Conservation (phyloP, 768 basidiomycete species). For the Hortiboletus campestris region DNA sequence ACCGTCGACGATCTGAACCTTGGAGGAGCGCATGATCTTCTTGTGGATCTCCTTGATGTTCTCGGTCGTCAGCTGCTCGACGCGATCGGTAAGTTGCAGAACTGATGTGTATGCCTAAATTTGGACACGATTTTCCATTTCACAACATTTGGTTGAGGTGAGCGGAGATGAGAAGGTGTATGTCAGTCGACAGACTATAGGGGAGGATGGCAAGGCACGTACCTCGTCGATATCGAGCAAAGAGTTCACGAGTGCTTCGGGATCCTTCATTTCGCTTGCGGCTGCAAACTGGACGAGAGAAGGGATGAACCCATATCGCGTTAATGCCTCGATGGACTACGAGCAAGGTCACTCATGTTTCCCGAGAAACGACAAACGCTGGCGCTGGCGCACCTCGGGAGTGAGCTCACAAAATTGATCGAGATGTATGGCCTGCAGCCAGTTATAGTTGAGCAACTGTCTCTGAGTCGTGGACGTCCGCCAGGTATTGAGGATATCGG, state of each 20-base stretch:
- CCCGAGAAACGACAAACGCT: neutral
- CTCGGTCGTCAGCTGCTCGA: conserved; percentile 28
- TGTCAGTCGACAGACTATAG: neutral
- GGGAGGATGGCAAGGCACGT: neutral
- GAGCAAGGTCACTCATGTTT: neutral
- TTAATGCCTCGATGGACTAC: conserved; percentile 28
- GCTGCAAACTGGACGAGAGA: conserved; percentile 23
- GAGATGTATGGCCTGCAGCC: conserved; percentile 29
- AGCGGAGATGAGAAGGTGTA: neutral
- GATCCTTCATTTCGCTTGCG: conserved; percentile 25
- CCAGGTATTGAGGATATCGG: conserved; percentile 30
- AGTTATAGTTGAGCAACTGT: conserved; percentile 31
- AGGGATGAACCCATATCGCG: conserved; percentile 25
- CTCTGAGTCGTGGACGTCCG: conserved; percentile 21
- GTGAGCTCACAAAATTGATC: conserved; percentile 27
- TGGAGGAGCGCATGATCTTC: conserved; percentile 33
- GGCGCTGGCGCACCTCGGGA: conserved; percentile 13
- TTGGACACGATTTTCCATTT: neutral
- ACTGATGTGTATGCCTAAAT: conserved; percentile 26
- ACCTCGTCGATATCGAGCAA: conserved; percentile 30
- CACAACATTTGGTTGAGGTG: neutral
- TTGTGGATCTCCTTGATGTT: conserved; percentile 29
- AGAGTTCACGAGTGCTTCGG: conserved; percentile 17
- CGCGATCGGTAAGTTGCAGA: conserved; percentile 22
- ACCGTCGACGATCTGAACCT: conserved; percentile 23